phyloP scores from a whole-genome alignment of 2,329 filamentous ascomycete species.

The Penicillium brasilianum region DNA sequence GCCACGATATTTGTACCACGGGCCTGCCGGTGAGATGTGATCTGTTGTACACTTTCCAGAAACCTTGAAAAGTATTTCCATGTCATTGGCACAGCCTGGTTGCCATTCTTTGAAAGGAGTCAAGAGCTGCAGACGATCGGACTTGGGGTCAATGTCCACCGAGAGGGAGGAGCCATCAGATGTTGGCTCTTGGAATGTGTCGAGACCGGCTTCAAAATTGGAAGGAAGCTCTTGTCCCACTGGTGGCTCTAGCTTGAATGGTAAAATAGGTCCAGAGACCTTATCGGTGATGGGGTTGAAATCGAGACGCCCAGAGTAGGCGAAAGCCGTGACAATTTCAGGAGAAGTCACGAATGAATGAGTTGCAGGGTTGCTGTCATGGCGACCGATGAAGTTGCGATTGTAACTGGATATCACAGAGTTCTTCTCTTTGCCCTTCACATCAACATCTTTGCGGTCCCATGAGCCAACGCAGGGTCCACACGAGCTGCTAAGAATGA shows the following conservation, averaged over 20 bases:
- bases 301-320: slow-evolving; percentile 79
- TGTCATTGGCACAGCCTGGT: slow-evolving; percentile 71
- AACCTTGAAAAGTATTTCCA: slow-evolving; percentile 95
- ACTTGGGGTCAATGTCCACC: slow-evolving; percentile 84
- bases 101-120: slow-evolving; percentile 87
- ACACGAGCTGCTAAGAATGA: slow-evolving; percentile 92
- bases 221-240: slow-evolving; percentile 79
- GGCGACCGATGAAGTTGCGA: slow-evolving; percentile 98
- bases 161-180: slow-evolving; percentile 71
- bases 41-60: slow-evolving; percentile 96
- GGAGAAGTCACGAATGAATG: slow-evolving; percentile 93
- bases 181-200: slow-evolving; percentile 96
- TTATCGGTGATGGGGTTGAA: slow-evolving; percentile 92
- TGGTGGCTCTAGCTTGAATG: slow-evolving; percentile 84
- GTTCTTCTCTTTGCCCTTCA: slow-evolving; percentile 84
- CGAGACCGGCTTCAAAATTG: slow-evolving; percentile 82
- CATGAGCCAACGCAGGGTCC: slow-evolving; percentile 94
- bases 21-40: slow-evolving; percentile 93
- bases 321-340: slow-evolving; percentile 84
- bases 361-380: slow-evolving; percentile 92
- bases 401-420: slow-evolving; percentile 99
- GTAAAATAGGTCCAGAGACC: slow-evolving; percentile 79
- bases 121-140: slow-evolving; percentile 95
- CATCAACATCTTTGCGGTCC: slow-evolving; percentile 85
- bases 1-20: slow-evolving; percentile 99